phyloP scores from a whole-genome alignment of 768 basidiomycete genomes.

The Dioszegia aurantiaca region DNA sequence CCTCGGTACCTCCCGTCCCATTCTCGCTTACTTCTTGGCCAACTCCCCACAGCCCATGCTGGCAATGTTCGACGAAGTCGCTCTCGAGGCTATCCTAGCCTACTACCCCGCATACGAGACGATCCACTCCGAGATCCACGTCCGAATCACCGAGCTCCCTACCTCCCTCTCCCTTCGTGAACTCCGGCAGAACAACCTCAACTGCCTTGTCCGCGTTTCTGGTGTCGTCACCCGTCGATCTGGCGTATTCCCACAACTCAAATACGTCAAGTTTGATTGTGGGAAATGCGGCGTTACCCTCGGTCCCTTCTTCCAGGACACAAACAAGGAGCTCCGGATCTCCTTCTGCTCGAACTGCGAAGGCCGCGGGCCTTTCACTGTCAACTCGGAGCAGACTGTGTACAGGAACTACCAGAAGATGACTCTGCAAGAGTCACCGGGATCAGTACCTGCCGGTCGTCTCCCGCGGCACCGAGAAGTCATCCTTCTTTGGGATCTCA shows the following conservation, averaged over 20 bases:
- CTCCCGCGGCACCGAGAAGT: constrained; percentile 95
- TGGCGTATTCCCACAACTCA: constrained; percentile 98
- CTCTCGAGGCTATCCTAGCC: constrained; percentile 85
- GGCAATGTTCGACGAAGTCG: constrained; percentile 90
- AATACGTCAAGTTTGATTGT: constrained; percentile 99
- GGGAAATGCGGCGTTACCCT: constrained; percentile 87
- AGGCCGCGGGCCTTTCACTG: constrained; percentile 87
- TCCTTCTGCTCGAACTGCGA: constrained; percentile 94
- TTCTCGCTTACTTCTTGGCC: constrained; percentile 94
- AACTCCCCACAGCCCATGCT: constrained; percentile 93
- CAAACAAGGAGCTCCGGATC: constrained; percentile 86
- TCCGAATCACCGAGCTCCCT: constrained; percentile 91
- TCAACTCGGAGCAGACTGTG: constrained; percentile 96
- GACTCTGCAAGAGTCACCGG: constrained; percentile 97
- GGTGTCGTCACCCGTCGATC: constrained; percentile 94
- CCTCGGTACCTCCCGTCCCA: constrained; percentile 83
- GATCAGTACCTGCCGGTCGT: constrained; percentile 95
- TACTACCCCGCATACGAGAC: constrained; percentile 95
- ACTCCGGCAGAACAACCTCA: constrained; percentile 83
- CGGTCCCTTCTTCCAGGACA: constrained; percentile 98
- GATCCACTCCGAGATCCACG: constrained; percentile 96
- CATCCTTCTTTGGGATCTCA: constrained; percentile 93
- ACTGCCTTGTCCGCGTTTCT: constrained; percentile 89
- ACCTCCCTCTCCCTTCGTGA: constrained; percentile 86
- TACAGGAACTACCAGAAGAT: constrained; percentile 99